Base-by-base conservation (phyloP, 352 stramenopile genomes). In the Phytophthora sojae region DNA sequence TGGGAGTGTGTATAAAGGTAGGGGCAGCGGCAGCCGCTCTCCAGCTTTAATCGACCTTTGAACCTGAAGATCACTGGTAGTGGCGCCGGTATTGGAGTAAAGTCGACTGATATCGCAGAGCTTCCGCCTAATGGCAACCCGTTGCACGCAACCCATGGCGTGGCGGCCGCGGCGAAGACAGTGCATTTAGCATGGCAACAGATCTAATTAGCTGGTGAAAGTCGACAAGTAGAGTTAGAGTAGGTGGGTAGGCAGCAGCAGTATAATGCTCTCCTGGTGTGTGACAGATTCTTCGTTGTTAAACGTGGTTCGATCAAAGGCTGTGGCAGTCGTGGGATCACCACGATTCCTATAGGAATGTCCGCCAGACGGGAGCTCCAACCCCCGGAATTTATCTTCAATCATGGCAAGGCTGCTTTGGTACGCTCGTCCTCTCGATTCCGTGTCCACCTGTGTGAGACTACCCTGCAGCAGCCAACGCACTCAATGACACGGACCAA, bases 1-100 rank as follows among this genome's bases (percentile, higher is more conserved):
- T 98, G 94, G 94, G 91, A 95, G 73, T 96, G 88, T 84, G 77
- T 85, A 69, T 96, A 85, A 77, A 71, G 61, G 39, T 70, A 72
- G 53, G 51, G 77, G 44, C 17, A 59, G 64, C 56, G 25, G 11
- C 35, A 42, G 35, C 55, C 47, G 53, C 35, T 57, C 23, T 59
- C 58, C 54, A 60, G 57, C n/a, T 58, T 53, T 50, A 42, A 50
- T 64, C 45, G 7, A 67, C 45, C 47, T 66, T 42, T 64, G 26
- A 58, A 51, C 21, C n/a, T 45, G 39, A 67, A 69, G 9, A 53
- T 19, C 26, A 59, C 19, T 54, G 57, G 53, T 44, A 66, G 32
- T 49, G 56, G 29, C n/a, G 25, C 39, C 47, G 47, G 39, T 65
- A 61, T 69, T 47, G 49, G 17, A 60, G 44, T 64, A 68, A 53